Percentiles rank a stretch among this genome's conserved stretches.
Evolutionary conservation across 441 rosid species (phyloP).

Genomic region (Monsonia emarginata): DNA sequence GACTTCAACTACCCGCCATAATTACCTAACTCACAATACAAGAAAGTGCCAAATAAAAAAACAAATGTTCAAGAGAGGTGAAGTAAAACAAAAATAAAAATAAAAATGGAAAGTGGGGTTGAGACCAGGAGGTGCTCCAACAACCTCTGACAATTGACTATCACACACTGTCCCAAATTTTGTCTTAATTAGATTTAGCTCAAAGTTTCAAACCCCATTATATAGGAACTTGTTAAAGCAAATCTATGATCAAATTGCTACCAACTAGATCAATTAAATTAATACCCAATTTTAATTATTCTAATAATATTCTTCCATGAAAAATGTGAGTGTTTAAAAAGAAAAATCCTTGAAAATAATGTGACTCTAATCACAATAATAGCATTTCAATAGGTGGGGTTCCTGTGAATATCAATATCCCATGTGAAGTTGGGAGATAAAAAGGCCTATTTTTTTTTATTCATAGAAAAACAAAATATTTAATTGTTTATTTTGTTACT

Average conservation of each 20-base stretch:
- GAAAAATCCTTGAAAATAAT: neutral
- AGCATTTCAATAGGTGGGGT: neutral
- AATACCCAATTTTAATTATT: neutral
- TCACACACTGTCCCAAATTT: neutral
- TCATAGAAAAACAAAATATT: too few species aligned
- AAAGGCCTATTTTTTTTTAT: too few species aligned
- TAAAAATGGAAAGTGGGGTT: neutral
- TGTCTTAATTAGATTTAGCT: neutral
- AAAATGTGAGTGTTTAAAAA: neutral
- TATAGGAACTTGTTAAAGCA: too few species aligned
- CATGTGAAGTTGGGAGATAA: neutral
- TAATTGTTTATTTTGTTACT: too few species aligned
- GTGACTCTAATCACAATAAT: too few species aligned
- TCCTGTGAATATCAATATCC: neutral
- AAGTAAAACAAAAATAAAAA: neutral
- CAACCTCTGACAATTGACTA: neutral
- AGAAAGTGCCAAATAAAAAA: neutral
- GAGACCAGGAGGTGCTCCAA: neutral
- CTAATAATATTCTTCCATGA: too few species aligned
- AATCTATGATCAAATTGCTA: neutral
- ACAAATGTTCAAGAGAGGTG: neutral
- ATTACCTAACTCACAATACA: conserved; percentile 1
- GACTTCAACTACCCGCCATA: neutral
- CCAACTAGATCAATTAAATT: neutral
- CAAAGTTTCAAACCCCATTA: neutral